Percentiles rank a stretch among this genome's conserved stretches.
These are phyloP conservation scores for Auricularia heimuer DNA, from an alignment of 768 basidiomycete genomes.

Conservation along the genomic window DNA sequence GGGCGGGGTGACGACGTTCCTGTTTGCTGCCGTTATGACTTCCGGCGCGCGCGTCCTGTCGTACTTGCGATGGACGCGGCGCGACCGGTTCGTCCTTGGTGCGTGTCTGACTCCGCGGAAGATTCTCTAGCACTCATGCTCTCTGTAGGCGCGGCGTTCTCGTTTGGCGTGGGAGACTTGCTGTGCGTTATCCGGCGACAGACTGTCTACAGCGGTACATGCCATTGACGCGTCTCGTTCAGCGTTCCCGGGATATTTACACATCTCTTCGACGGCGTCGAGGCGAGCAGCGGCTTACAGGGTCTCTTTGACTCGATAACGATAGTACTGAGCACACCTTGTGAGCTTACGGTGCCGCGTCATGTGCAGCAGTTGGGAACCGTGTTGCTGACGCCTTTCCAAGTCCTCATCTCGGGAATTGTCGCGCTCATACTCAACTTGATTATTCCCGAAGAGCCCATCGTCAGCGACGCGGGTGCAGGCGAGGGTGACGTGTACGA, in stretches of 20 bases:
- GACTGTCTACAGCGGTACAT: too few relatives aligned
- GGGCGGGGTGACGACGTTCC: constrained; percentile 80
- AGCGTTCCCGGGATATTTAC: constrained; percentile 49
- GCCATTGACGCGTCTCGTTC: neutral
- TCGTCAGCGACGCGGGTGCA: too few relatives aligned
- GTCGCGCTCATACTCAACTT: constrained; percentile 50
- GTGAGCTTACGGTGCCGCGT: constrained; percentile 32
- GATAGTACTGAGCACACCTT: constrained; percentile 73
- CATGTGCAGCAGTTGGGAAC: neutral
- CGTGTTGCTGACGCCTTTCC: neutral
- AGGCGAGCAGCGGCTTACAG: constrained; percentile 43
- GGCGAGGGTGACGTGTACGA: too few relatives aligned
- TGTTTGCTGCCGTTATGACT: constrained; percentile 65
- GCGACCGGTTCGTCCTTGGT: constrained; percentile 58
- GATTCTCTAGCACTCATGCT: neutral
- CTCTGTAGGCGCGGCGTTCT: constrained; percentile 40
- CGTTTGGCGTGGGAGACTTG: constrained; percentile 63
- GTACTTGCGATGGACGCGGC: constrained; percentile 46
- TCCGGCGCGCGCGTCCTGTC: constrained; percentile 65
- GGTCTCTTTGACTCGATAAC: constrained; percentile 72
- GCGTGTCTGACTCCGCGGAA: too few relatives aligned
- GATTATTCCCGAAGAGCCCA: constrained; percentile 32
- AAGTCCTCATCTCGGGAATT: constrained; percentile 49
- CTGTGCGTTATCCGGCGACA: constrained; percentile 21
- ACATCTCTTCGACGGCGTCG: constrained; percentile 59